These are phyloP conservation scores for Coemansia sp. DNA, from an alignment of 192 early-diverging fungal genomes.

Conservation along the genomic window DNA sequence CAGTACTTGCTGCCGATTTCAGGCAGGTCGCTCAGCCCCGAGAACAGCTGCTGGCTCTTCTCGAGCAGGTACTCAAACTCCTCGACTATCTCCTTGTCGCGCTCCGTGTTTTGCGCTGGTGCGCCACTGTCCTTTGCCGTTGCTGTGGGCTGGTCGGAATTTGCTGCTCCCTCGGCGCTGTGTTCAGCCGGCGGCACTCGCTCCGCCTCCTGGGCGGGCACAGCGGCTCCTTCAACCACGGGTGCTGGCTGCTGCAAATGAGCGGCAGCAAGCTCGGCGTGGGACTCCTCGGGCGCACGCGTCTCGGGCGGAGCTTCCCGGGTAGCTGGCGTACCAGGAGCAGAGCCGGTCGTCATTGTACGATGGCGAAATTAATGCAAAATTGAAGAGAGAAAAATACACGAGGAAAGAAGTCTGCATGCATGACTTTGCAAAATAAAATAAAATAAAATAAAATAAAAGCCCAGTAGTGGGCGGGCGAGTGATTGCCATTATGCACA, in stretches of 20 bases:
- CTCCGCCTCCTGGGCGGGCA: not conserved
- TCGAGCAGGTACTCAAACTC: conserved; percentile 95
- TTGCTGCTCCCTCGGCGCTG: not conserved
- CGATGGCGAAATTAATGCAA: not conserved
- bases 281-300: not conserved
- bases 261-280: not conserved
- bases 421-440: not conserved
- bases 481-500: not conserved
- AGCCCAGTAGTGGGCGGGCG: not conserved
- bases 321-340: not conserved
- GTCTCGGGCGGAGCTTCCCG: not conserved
- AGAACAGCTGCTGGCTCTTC: conserved; percentile 95
- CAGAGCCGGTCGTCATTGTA: conserved; percentile 5
- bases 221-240: not conserved
- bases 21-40: conserved; percentile 68
- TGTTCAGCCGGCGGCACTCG: not conserved
- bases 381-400: not conserved
- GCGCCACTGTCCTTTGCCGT: conserved; percentile 13
- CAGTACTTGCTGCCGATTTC: conserved; percentile 58
- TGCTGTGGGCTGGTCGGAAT: not conserved
- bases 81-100: conserved; percentile 58
- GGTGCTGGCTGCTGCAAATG: not conserved
- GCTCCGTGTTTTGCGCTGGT: conserved; percentile 26
- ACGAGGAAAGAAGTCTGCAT: not conserved
- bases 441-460: too few relatives aligned